These are phyloP conservation scores for Xerocomellus intermedius DNA, from an alignment of 768 basidiomycete species.

Conservation along the genomic window DNA sequence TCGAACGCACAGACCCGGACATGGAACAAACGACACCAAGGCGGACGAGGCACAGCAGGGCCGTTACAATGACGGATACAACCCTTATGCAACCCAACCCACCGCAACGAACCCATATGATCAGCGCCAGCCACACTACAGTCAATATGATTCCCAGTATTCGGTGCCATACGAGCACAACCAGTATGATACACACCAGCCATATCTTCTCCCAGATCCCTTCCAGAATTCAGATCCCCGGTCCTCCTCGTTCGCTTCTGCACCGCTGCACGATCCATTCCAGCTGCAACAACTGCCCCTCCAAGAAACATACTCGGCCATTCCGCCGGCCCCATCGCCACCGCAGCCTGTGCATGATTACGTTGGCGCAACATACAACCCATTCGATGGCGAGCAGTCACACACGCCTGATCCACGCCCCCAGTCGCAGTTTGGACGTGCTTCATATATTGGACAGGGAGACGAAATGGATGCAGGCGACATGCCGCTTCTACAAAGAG, in stretches of 20 bases:
- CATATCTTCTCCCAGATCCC: conserved; percentile 32
- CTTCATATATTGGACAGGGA: conserved; percentile 43
- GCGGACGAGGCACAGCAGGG: conserved; percentile 65
- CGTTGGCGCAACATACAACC: conserved; percentile 19
- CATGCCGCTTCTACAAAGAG: conserved; percentile 62
- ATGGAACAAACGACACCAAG: conserved; percentile 39
- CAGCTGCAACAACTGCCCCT: conserved; percentile 23
- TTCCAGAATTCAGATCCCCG: conserved; percentile 6
- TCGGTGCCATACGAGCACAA: conserved; percentile 34
- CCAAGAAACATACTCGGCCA: conserved; percentile 23
- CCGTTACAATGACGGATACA: conserved; percentile 68
- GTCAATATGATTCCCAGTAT: conserved; percentile 32
- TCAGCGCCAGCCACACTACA: conserved; percentile 33
- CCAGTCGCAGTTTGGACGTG: conserved; percentile 22
- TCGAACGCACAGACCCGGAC: background rate
- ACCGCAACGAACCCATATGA: conserved; percentile 40
- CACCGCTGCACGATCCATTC: conserved; percentile 23
- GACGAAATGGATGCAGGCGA: conserved; percentile 56
- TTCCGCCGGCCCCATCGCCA: conserved; percentile 19
- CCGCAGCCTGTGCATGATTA: conserved; percentile 17
- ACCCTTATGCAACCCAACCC: conserved; percentile 42
- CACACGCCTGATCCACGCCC: conserved; percentile 24
- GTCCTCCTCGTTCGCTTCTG: conserved; percentile 11
- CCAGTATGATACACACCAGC: conserved; percentile 33
- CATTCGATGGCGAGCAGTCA: conserved; percentile 20